phyloP scores from a whole-genome alignment of 441 rosid species.

The Lepidium campestre region DNA sequence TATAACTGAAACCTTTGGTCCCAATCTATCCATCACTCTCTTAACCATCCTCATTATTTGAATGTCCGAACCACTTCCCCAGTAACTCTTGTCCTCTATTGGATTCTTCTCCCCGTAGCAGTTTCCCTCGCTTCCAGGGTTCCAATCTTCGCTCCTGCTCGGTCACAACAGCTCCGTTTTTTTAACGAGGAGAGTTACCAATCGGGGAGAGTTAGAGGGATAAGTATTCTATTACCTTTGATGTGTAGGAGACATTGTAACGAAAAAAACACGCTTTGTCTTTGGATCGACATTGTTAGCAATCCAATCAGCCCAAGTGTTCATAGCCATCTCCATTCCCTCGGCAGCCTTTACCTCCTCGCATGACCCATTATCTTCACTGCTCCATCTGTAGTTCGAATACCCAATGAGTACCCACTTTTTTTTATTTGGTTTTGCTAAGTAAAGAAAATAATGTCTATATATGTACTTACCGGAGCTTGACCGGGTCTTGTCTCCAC shows the following conservation, averaged over 20 bases:
- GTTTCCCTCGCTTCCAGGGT: constrained; percentile 67
- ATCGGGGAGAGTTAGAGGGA: background rate
- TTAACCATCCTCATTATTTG: constrained; percentile 78
- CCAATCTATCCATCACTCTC: constrained; percentile 46
- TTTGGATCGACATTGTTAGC: constrained; percentile 43
- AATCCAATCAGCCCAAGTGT: constrained; percentile 87
- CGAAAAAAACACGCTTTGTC: constrained; percentile 61
- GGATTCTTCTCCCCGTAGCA: constrained; percentile 71
- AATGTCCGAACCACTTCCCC: constrained; percentile 90
- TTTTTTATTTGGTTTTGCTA: background rate
- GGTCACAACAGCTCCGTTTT: background rate
- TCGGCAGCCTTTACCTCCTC: constrained; percentile 72
- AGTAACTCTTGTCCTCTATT: constrained; percentile 52
- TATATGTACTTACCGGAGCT: constrained; percentile 53
- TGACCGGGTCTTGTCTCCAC: constrained; percentile 98
- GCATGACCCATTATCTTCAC: constrained; percentile 55
- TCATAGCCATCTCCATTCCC: constrained; percentile 93
- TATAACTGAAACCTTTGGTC: constrained; percentile 65
- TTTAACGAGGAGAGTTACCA: background rate
- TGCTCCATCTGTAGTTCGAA: constrained; percentile 67
- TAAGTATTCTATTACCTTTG: constrained; percentile 40
- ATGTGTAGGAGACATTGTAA: constrained; percentile 95
- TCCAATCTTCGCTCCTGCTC: constrained; percentile 87
- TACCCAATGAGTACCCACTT: background rate
- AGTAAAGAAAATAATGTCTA: background rate